A percentile compares a stretch with the other conserved stretches of the same genome.
Conservation (phyloP, 108 stramenopile species). For the Fistulifera pelliculosa region DNA sequence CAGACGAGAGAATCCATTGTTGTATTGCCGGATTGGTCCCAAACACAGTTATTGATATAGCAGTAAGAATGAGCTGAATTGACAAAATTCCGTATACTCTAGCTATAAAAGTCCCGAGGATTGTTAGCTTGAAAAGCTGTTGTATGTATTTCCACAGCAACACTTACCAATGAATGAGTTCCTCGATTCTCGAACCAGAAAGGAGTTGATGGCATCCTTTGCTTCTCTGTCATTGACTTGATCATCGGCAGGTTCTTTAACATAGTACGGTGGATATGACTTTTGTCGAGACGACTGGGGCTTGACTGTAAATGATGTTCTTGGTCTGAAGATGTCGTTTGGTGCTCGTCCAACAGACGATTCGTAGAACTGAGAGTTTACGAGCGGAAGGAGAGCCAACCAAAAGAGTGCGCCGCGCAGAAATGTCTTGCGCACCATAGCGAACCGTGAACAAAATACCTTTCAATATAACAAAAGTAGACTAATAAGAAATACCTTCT, state of each 20-base stretch:
- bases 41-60: conserved; percentile 46
- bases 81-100: conserved; percentile 72
- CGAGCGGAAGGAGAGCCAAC: too few species aligned
- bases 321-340: too few species aligned
- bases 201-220: conserved; percentile 49
- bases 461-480: too few species aligned
- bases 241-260: background rate
- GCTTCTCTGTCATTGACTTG: conserved; percentile 13
- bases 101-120: conserved; percentile 16
- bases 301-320: too few species aligned
- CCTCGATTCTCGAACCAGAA: conserved; percentile 58
- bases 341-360: too few species aligned
- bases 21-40: conserved; percentile 32
- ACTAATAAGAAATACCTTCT: too few species aligned
- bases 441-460: too few species aligned
- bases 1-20: conserved; percentile 29
- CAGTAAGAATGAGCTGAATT: conserved; percentile 63
- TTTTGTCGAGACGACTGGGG: too few species aligned
- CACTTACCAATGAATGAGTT: conserved; percentile 60
- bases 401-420: too few species aligned
- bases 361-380: too few species aligned
- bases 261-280: too few species aligned
- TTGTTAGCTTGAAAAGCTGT: background rate
- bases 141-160: background rate
- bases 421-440: too few species aligned